These are phyloP conservation scores for Psidium friedrichsthalianum DNA, from an alignment of 345 rosid species.

Conservation along the genomic window DNA sequence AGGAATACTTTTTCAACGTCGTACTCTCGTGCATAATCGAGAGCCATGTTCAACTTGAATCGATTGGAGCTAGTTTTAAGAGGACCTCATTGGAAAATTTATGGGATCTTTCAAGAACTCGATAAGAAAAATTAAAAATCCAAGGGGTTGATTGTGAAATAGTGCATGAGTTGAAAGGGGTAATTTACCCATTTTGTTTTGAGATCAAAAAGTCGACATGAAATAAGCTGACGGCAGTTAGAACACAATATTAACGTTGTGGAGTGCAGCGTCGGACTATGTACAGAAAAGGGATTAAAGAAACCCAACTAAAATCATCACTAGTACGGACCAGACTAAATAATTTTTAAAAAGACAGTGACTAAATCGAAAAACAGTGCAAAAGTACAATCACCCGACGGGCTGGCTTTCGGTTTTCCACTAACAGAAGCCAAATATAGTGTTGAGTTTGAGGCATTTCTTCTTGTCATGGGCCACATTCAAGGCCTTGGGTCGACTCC, in stretches of 20 bases:
- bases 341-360: background rate
- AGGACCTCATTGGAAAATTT: background rate
- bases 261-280: background rate
- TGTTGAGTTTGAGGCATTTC: too few species aligned
- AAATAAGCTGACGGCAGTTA: background rate
- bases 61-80: background rate
- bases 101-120: background rate
- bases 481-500: too few species aligned
- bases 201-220: background rate
- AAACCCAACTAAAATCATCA: background rate
- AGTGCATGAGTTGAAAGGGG: background rate
- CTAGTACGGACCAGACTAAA: background rate
- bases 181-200: background rate
- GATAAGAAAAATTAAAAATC: background rate
- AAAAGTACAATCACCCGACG: too few species aligned
- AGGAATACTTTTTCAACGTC: background rate
- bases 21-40: rapidly evolving
- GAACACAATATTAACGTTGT: background rate
- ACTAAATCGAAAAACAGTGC: background rate
- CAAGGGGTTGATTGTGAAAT: background rate
- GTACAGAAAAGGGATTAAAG: background rate
- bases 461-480: too few species aligned
- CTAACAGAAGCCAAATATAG: too few species aligned
- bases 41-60: background rate
- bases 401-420: too few species aligned